Conservation (phyloP, 345 rosid genomes). For the Acer saccharum region DNA sequence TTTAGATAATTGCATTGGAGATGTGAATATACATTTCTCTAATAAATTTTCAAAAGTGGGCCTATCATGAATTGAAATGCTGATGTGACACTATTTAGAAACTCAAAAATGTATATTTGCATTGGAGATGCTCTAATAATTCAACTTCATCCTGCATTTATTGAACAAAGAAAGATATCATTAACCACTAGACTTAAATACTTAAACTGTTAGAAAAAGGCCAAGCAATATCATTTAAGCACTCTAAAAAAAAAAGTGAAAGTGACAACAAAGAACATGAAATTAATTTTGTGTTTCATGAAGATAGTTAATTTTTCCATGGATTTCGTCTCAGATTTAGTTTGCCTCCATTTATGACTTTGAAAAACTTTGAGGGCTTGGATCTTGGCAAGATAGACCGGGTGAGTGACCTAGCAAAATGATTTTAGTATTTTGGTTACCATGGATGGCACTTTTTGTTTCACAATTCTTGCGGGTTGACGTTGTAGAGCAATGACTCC, state of each 20-base stretch:
- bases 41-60: no score
- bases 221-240: neutral
- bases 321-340: constrained; percentile 53
- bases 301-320: neutral
- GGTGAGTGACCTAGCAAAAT: constrained; percentile 33
- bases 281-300: neutral
- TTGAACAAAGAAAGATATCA: no score
- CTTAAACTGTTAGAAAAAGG: neutral
- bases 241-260: neutral
- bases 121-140: no score
- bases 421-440: neutral
- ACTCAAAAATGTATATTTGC: no score
- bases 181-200: no score
- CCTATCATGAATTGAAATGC: no score
- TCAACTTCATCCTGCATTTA: no score
- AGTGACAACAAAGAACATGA: neutral
- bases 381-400: constrained; percentile 75
- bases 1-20: no score
- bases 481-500: constrained; percentile 71
- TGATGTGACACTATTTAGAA: no score
- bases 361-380: constrained; percentile 92
- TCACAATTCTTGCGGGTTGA: neutral
- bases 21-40: no score
- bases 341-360: constrained; percentile 68
- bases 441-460: neutral